Percentiles rank a stretch among this genome's conserved stretches.
phyloP scores from a whole-genome alignment of 1,284 basidiomycete species.

The Ganoderma lucidum region DNA sequence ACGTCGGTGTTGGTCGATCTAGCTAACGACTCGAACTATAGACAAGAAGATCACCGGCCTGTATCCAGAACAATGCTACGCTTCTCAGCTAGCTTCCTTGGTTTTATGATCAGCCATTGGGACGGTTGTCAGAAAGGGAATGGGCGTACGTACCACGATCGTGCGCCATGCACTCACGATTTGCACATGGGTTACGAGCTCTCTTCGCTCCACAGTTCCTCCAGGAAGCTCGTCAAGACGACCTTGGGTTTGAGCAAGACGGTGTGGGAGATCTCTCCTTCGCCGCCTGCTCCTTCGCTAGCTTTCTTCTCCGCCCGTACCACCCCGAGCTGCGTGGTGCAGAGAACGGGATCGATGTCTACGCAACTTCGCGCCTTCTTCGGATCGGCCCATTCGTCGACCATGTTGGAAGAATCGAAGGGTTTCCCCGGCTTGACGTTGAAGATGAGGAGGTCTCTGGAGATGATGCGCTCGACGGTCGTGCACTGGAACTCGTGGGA shows the following conservation, averaged over 20 bases:
- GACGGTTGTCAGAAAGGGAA: background rate
- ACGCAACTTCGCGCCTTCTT: background rate
- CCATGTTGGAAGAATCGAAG: constrained; percentile 52
- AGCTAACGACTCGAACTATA: background rate
- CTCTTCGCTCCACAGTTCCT: constrained; percentile 8
- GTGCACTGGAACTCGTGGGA: constrained; percentile 55
- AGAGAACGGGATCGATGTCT: constrained; percentile 35
- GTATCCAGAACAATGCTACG: background rate
- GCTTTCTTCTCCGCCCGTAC: constrained; percentile 35
- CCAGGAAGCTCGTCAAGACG: constrained; percentile 29
- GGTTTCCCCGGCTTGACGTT: constrained; percentile 45
- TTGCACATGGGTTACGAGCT: background rate
- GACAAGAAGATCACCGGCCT: background rate
- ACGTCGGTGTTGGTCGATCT: background rate
- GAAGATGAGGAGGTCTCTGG: constrained; percentile 46
- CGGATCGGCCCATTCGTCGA: constrained; percentile 45
- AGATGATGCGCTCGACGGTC: constrained; percentile 60
- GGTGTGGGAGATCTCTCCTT: background rate
- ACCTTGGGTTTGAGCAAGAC: background rate
- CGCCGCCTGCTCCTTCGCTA: background rate
- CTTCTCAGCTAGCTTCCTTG: background rate
- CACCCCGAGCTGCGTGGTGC: constrained; percentile 47
- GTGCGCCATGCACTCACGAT: background rate
- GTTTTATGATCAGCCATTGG: background rate
- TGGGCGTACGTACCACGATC: background rate